Base-by-base conservation (phyloP, 2,329 filamentous ascomycete species). In the Blastomyces parvus region DNA sequence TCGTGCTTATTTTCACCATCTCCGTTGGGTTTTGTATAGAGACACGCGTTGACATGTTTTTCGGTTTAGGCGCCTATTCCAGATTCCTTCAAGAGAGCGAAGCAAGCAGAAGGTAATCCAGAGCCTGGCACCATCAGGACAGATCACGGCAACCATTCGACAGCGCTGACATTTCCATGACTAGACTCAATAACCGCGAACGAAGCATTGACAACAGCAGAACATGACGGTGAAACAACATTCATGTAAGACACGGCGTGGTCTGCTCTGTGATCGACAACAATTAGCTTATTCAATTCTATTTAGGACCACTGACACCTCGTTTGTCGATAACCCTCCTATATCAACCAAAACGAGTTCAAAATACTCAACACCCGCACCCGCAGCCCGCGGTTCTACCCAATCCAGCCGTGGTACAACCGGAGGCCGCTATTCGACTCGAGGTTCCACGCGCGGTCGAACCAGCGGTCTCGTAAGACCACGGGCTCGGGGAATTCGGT, bases 241-340 rank as follows among this genome's bases (percentile, higher is more conserved):
- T 96, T 96, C 71, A 84, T 97, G 87, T 89, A 78, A 76, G 84
- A 5, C 25, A 76, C 25, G n/a, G n/a, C n/a, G 22, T 17, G 22
- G 8, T 6, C 19, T 59, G 7, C 22, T 44, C 22, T 19, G 22
- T 59, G 58, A 27, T 52, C 52, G 36, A 40, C 33, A 25, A 50
- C 33, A 25, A 25, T 60, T 56, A 17, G 53, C 53, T 56, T 40
- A 48, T 17, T 61, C 25, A 17, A 53, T 17, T 50, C 17, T 25
- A 13, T 59, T 50, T 30, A 93, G 89, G 82, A 96, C 92, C 30
- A 96, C 90, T 13, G 91, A 96, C 72, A 95, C 88, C 6, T 90
- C 90, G 1, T 97, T 96, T 71, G 86, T 96, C 63, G 91, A 96
- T 42, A 90, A 96, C 70, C 92, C 91, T 8, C 82, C 83, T 3